Base-by-base conservation (phyloP, 73 alveolate genomes). In the Stentor roeselii region DNA sequence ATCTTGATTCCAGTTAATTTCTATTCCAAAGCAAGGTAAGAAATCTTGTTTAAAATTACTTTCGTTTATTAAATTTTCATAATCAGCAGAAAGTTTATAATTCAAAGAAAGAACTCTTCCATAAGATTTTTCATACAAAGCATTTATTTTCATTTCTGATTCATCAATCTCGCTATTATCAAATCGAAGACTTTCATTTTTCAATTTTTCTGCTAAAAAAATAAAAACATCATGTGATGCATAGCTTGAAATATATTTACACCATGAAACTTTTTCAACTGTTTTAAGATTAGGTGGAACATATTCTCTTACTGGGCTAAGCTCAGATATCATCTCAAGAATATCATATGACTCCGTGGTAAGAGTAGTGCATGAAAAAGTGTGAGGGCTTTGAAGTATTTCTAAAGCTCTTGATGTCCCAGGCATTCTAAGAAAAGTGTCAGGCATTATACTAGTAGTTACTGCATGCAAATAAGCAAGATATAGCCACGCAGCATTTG, bases 391-490 rank as follows among this genome's bases (percentile, higher is more conserved):
- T 50, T 50, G 67, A 6, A 50, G 67, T 50, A 50, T 50, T 50
- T 50, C 67, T 50, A 50, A 50, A 50, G 67, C 67, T 50, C 67
- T 50, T 50, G 67, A 50, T 11, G 30, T 50, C 21, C 67, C 67
- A 50, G 67, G 6, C 21, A 11, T 6, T 21, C 21, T 50, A 11
- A 50, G 21, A 50, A 50, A 50, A 50, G 67, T 6, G 21, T 50
- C 67, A 11, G 6, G 30, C 21, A 50, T 11, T 50, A 50, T 21
- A 50, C 21, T 11, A 50, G 67, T 11, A 50, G 30, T 50, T 50
- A 21, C 21, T 50, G 67, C 67, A 50, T 50, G 67, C 6, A 50
- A 21, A 6, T 21, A 50, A 50, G 67, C 67, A 50, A 50, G 67
- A 50, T 50, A 50, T 11, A 21, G 30, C 67, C 67, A 50, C 6